These are phyloP conservation scores for Solanum medicagineum DNA, from an alignment of 257 asterid genomes.

Conservation along the genomic window DNA sequence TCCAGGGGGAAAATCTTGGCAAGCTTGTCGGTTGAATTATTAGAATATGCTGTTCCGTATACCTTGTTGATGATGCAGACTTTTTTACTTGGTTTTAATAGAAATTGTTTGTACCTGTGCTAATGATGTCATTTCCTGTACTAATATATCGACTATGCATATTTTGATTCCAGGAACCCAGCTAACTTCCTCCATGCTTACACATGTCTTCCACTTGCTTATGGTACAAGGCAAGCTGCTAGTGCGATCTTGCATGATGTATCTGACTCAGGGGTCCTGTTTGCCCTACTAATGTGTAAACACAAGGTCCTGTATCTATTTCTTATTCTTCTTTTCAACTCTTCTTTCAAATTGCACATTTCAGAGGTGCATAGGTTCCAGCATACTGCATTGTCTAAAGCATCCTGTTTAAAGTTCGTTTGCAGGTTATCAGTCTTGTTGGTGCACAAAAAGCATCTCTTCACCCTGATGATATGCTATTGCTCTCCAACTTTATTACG, in stretches of 20 bases:
- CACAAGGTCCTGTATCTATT: slow-evolving; percentile 58
- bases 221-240: slow-evolving; percentile 89
- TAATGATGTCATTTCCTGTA: neutral
- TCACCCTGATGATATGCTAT: slow-evolving; percentile 87
- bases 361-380: neutral
- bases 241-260: slow-evolving; percentile 89
- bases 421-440: slow-evolving; percentile 93
- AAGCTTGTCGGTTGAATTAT: neutral
- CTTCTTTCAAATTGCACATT: neutral
- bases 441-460: slow-evolving; percentile 92
- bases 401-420: slow-evolving; percentile 14
- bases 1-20: neutral
- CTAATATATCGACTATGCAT: neutral
- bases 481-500: slow-evolving; percentile 83
- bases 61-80: neutral
- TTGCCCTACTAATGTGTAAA: slow-evolving; percentile 90
- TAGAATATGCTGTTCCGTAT: neutral
- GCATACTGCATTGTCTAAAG: neutral
- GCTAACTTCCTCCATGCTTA: slow-evolving; percentile 95
- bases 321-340: neutral
- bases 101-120: neutral
- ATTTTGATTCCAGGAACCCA: slow-evolving; percentile 64
- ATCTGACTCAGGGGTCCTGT: slow-evolving; percentile 81
- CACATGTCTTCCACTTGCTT: slow-evolving; percentile 83
- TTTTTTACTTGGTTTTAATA: neutral